Conservation (phyloP, 352 stramenopile genomes). For the Pythium rishiriense region DNA sequence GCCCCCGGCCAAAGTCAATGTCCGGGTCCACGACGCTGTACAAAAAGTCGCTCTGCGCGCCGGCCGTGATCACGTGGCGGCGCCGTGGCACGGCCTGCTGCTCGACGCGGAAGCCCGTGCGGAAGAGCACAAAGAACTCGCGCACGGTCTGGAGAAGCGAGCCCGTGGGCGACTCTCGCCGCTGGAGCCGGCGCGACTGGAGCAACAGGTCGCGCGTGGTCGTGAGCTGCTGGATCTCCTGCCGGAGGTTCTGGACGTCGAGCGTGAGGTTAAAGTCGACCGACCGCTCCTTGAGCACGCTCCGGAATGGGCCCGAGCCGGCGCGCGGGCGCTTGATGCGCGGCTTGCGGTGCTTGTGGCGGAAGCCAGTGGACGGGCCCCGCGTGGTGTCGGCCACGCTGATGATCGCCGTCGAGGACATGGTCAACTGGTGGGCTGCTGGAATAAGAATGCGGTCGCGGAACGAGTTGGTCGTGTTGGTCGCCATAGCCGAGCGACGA, state of each 20-base stretch:
- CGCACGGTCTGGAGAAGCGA: conserved; percentile 24
- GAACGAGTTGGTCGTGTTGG: too few species aligned
- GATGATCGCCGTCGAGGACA: neutral
- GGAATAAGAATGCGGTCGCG: too few species aligned
- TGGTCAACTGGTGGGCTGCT: neutral
- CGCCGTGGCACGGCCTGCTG: neutral
- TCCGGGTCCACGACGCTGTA: conserved; percentile 38
- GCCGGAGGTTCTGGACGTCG: conserved; percentile 39
- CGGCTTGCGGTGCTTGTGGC: conserved; percentile 2
- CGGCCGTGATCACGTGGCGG: conserved; percentile 16
- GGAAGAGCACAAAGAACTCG: conserved; percentile 20
- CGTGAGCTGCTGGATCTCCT: conserved; percentile 36
- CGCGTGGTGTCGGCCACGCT: neutral
- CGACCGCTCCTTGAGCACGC: conserved; percentile 36
- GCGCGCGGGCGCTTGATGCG: conserved; percentile 23
- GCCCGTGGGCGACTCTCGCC: conserved; percentile 17
- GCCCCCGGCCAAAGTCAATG: conserved; percentile 36
- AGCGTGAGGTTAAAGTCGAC: conserved; percentile 52
- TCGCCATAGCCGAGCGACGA: too few species aligned
- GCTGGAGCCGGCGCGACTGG: conserved; percentile 9
- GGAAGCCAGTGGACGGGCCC: neutral
- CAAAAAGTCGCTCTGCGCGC: conserved; percentile 41
- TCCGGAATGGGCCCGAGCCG: conserved; percentile 38
- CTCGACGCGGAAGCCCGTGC: conserved; percentile 23
- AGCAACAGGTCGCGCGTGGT: conserved; percentile 26